A percentile compares a stretch with the other conserved stretches of the same genome.
Conservation (phyloP, 306 rosid species). For the Senna siamea region DNA sequence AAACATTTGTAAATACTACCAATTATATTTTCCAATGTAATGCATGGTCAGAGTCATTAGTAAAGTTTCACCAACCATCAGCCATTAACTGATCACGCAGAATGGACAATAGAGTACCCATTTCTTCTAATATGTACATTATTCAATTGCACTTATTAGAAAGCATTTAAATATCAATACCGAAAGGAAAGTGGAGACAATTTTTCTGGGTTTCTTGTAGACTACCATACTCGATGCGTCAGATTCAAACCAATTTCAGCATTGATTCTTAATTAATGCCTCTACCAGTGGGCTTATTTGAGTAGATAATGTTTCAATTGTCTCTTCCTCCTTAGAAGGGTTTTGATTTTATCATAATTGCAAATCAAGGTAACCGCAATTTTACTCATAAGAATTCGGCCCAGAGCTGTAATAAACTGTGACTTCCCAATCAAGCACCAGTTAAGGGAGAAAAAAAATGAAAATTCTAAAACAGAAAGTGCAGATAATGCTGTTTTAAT, state of each 20-base stretch:
- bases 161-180: constrained; percentile 5
- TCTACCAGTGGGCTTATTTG: background rate
- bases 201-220: background rate
- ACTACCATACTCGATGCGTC: background rate
- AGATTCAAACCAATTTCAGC: background rate
- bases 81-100: too few relatives aligned
- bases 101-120: background rate
- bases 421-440: background rate
- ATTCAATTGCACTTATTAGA: background rate
- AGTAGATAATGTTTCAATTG: background rate
- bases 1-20: constrained; percentile 11
- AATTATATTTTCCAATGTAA: constrained; percentile 5
- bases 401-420: background rate
- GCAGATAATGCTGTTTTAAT: background rate
- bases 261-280: background rate
- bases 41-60: background rate
- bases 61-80: too few relatives aligned
- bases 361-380: background rate
- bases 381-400: background rate
- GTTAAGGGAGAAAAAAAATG: background rate
- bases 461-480: background rate
- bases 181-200: background rate
- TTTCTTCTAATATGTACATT: background rate
- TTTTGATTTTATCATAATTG: background rate
- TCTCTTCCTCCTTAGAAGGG: background rate